phyloP scores from a whole-genome alignment of 1,284 basidiomycete species.

The Pascua guehoae region DNA sequence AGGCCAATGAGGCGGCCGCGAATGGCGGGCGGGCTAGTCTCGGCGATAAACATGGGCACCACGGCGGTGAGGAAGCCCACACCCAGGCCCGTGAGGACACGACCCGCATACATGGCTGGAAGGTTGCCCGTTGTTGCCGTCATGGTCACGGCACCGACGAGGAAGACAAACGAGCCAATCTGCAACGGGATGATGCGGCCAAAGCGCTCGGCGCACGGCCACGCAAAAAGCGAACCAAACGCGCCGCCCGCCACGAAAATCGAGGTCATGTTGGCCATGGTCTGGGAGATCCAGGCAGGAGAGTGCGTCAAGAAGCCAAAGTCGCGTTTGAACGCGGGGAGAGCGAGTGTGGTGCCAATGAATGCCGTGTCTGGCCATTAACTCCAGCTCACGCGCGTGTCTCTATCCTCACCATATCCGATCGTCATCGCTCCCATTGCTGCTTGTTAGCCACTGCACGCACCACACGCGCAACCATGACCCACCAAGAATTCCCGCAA shows the following conservation, averaged over 20 bases:
- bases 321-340: conserved; percentile 31
- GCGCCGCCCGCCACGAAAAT: conserved; percentile 44
- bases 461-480: conserved; percentile 29
- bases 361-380: conserved; percentile 25
- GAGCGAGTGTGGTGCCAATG: conserved; percentile 34
- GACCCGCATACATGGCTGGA: conserved; percentile 37
- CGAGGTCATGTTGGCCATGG: conserved; percentile 46
- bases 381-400: no score
- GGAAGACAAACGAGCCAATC: conserved; percentile 36
- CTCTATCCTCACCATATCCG: conserved; percentile 42
- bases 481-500: conserved; percentile 40
- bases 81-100: conserved; percentile 39
- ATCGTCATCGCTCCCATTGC: conserved; percentile 42
- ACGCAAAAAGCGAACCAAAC: conserved; percentile 21
- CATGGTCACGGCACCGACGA: conserved; percentile 39
- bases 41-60: conserved; percentile 44
- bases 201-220: conserved; percentile 27
- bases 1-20: conserved; percentile 52
- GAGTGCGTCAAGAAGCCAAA: conserved; percentile 33
- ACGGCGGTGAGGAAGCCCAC: conserved; percentile 34
- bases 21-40: conserved; percentile 49
- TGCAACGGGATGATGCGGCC: conserved; percentile 31
- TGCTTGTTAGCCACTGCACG: no score
- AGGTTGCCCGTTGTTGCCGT: conserved; percentile 30
- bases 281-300: conserved; percentile 38